Evolutionary conservation across 306 rosid species (phyloP).

Genomic region (Glycine tomentella): DNA sequence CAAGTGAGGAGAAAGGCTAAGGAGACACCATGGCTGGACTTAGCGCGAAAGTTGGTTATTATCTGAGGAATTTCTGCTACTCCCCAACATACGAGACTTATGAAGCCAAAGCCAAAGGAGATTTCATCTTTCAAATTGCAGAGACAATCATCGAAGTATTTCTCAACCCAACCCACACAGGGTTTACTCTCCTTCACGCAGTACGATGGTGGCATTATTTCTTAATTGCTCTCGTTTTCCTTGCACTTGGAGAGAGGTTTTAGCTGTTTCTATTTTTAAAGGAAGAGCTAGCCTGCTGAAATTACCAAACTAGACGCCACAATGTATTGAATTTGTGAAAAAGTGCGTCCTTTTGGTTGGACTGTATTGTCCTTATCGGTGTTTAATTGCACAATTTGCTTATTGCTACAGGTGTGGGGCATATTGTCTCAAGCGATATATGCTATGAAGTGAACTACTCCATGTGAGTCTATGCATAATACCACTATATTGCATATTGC

Average conservation of each 20-base stretch:
- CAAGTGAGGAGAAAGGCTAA: slow-evolving; percentile 88
- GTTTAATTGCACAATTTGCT: slow-evolving; percentile 3
- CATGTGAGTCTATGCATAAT: slow-evolving; percentile 24
- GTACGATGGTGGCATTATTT: slow-evolving; percentile 61
- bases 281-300: neutral
- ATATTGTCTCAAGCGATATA: slow-evolving; percentile 41
- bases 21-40: slow-evolving; percentile 93
- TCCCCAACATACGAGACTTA: slow-evolving; percentile 81
- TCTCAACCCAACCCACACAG: slow-evolving; percentile 75
- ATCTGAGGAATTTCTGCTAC: slow-evolving; percentile 95
- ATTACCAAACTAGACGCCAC: slow-evolving; percentile 6
- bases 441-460: neutral
- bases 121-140: slow-evolving; percentile 74
- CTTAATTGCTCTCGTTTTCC: neutral
- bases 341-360: neutral
- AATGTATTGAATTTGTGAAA: neutral
- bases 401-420: slow-evolving; percentile 20
- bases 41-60: slow-evolving; percentile 79
- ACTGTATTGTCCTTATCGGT: slow-evolving; percentile 32
- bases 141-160: slow-evolving; percentile 80
- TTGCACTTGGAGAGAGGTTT: neutral
- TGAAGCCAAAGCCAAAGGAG: slow-evolving; percentile 73
- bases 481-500: neutral
- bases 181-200: slow-evolving; percentile 70
- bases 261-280: slow-evolving; percentile 40